A percentile compares a stretch with the other conserved stretches of the same genome.
Conservation (phyloP, 139 green algal species). For the Nannochloris sp. region DNA sequence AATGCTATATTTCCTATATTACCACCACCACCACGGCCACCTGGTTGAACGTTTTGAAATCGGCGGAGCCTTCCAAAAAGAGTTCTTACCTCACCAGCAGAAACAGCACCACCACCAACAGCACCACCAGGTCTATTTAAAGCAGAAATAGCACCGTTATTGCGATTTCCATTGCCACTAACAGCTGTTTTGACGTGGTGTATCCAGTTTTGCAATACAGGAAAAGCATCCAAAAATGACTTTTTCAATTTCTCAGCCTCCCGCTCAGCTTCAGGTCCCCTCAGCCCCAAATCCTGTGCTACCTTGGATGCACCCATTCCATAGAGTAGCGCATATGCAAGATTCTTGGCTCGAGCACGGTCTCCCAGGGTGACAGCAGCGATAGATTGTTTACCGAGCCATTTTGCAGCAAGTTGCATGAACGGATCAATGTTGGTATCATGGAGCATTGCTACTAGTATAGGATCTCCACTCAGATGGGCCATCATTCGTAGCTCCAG, state of each 20-base stretch:
- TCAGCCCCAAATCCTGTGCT: conserved; percentile 38
- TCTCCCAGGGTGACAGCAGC: conserved; percentile 39
- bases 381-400: conserved; percentile 35
- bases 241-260: conserved; percentile 17
- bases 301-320: conserved; percentile 56
- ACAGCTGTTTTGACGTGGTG: background rate
- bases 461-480: conserved; percentile 67
- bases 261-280: background rate
- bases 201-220: conserved; percentile 14
- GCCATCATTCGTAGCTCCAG: conserved; percentile 89
- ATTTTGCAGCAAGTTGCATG: conserved; percentile 47
- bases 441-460: conserved; percentile 48
- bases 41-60: conserved; percentile 27
- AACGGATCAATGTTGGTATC: conserved; percentile 64
- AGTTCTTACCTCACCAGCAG: conserved; percentile 43
- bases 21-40: background rate
- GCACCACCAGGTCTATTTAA: too few relatives aligned
- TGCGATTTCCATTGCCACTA: conserved; percentile 15
- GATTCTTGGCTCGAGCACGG: conserved; percentile 61
- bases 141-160: conserved; percentile 20
- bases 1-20: conserved; percentile 58
- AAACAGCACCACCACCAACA: background rate
- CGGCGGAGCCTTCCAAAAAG: conserved; percentile 33
- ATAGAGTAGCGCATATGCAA: conserved; percentile 79
- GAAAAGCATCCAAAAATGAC: conserved; percentile 9